Conservation (phyloP, 148 eudicot genomes). For the Fagopyrum tataricum region DNA sequence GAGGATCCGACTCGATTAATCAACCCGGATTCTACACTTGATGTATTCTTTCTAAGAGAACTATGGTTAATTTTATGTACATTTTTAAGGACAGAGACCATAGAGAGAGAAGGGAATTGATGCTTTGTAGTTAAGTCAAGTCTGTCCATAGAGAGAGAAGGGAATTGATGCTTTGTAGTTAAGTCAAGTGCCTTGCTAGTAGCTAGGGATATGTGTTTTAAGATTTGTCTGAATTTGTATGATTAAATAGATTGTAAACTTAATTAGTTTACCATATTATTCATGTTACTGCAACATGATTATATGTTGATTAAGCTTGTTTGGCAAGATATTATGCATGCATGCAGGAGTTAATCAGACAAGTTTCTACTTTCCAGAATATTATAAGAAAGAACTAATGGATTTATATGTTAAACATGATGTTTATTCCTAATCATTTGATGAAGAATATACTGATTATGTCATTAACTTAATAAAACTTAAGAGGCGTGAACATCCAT, state of each 20-base stretch:
- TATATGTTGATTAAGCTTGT: too few species aligned
- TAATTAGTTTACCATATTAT: not conserved
- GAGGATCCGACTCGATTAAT: constrained; percentile 3
- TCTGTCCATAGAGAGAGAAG: too few species aligned
- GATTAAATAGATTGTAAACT: not conserved
- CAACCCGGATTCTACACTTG: constrained; percentile 9
- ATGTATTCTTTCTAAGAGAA: not conserved
- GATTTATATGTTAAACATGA: not conserved
- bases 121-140: constrained; percentile 6
- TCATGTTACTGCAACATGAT: not conserved
- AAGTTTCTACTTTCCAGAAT: too few species aligned
- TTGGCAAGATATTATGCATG: too few species aligned
- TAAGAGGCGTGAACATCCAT: too few species aligned
- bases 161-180: constrained; percentile 1
- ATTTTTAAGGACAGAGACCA: not conserved
- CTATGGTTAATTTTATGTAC: not conserved
- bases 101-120: constrained; percentile 1
- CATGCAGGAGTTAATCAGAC: not conserved
- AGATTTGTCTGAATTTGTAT: not conserved
- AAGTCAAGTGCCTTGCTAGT: not conserved
- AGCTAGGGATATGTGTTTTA: not conserved
- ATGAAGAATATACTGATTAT: not conserved
- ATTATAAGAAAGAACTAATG: not conserved
- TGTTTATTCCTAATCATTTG: constrained; percentile 4
- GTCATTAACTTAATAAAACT: not conserved